phyloP scores from a whole-genome alignment of 2,329 filamentous ascomycete species.

The Xylaria sp. region DNA sequence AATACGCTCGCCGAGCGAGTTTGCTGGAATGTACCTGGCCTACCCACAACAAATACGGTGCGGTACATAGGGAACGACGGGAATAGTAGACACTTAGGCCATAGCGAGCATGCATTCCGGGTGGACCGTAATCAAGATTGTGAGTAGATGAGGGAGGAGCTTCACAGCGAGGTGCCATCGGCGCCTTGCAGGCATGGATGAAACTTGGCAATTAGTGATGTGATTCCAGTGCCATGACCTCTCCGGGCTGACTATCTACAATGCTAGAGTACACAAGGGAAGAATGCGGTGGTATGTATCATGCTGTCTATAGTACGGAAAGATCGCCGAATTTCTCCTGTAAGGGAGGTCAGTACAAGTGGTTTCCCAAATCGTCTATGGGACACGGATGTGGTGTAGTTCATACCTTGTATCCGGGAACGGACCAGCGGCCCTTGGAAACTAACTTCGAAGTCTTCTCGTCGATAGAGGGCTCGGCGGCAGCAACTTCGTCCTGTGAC shows the following conservation, averaged over 20 bases:
- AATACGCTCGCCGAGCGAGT: too few species aligned
- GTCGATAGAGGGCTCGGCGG: conserved; percentile 95
- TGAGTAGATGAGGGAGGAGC: not conserved
- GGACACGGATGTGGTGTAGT: not conserved
- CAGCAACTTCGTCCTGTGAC: conserved; percentile 85
- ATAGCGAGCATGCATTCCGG: not conserved
- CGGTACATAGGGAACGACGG: not conserved
- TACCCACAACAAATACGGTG: too few species aligned
- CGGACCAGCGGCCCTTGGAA: conserved; percentile 96
- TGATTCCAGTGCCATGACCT: conserved; percentile 34
- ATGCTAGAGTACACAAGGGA: conserved; percentile 71
- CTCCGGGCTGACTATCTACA: conserved; percentile 64
- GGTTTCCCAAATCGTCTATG: not conserved
- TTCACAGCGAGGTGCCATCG: not conserved
- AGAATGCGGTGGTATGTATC: conserved; percentile 44
- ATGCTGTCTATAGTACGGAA: conserved; percentile 77
- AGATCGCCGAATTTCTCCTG: conserved; percentile 99
- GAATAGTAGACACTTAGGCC: not conserved
- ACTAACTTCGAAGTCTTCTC: conserved; percentile 95
- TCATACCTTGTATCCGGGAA: conserved; percentile 97
- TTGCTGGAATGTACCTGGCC: too few species aligned
- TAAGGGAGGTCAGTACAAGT: conserved; percentile 51
- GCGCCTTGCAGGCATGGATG: not conserved
- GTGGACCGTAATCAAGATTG: not conserved
- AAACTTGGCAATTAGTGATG: conserved; percentile 27